Base-by-base conservation (phyloP, 257 asterid genomes). In the Capsicum chinense region DNA sequence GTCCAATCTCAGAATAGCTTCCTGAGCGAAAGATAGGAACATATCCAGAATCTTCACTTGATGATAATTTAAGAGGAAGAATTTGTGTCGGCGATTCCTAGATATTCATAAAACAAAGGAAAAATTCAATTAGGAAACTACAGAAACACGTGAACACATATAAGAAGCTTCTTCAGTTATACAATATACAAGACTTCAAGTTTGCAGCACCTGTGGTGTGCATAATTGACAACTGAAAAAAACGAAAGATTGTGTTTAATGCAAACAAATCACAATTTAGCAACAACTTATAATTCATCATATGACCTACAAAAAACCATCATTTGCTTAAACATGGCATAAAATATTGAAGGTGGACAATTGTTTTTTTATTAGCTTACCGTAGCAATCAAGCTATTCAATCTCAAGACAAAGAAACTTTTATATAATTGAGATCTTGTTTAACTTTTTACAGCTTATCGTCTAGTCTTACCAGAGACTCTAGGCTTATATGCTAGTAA, bases 1-100 rank as follows among this genome's bases (percentile, higher is more conserved):
- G 92, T 16, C 94, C 94, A 17, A 87, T 91, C 84, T 92, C 94
- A 10, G 94, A 90, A 85, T 92, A 92, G 85, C 91, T 89, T 84
- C 94, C 94, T 4, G 93, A 92, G 13, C 92, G 93, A 86, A 88
- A 90, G 33, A 21, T 73, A 17, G 92, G 94, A 48, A 56, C 56
- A 85, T 90, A 91, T 84, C 85, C 92, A 17, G 97, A 88, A 83
- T 89, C 91, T 81, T 90, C 91, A 80, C 84, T 79, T 60, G 93
- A 71, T 83, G 87, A 63, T 33, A 89, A 83, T 78, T 88, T 92
- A 69, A 60, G 84, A 83, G 91, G 89, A 88, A 58, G 78, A 71
- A 74, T 70, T 74, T 88, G 92, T 39, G 82, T 84, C 50, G 90
- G 56, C 56, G 86, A 74, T 64, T 88, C 89, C 98, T 92, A 88